A percentile compares a stretch with the other conserved stretches of the same genome.
phyloP scores from a whole-genome alignment of 768 basidiomycete species.

The Cyclocybe aegerita region DNA sequence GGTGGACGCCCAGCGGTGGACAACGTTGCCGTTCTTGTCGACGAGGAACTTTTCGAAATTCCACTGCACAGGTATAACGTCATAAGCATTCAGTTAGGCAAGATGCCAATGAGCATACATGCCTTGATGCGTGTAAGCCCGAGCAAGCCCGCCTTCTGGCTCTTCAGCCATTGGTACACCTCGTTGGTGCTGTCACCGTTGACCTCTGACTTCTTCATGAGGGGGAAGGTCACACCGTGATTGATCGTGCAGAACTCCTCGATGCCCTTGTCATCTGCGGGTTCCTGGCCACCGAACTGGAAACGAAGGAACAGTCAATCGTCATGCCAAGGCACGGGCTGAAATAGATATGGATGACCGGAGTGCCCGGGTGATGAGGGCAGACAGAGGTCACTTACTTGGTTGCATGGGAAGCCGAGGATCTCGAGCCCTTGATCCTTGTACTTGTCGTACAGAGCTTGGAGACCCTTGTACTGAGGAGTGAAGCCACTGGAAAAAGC shows the following conservation, averaged over 20 bases:
- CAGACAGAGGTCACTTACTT: slow-evolving; percentile 41
- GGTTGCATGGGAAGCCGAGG: slow-evolving; percentile 92
- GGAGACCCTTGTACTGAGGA: slow-evolving; percentile 79
- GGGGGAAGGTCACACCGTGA: slow-evolving; percentile 86
- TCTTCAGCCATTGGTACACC: slow-evolving; percentile 85
- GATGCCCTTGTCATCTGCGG: slow-evolving; percentile 76
- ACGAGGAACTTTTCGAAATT: slow-evolving; percentile 92
- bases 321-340: neutral
- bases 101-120: slow-evolving; percentile 25
- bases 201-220: slow-evolving; percentile 93
- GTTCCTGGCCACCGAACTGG: slow-evolving; percentile 86
- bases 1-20: slow-evolving; percentile 75
- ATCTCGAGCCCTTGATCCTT: slow-evolving; percentile 74
- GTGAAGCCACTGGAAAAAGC: slow-evolving; percentile 67
- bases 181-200: slow-evolving; percentile 85
- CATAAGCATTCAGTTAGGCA: neutral
- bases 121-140: slow-evolving; percentile 79
- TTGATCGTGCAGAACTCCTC: slow-evolving; percentile 74
- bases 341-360: no score
- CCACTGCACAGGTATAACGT: slow-evolving; percentile 49
- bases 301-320: neutral
- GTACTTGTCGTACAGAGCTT: slow-evolving; percentile 79
- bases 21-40: slow-evolving; percentile 73
- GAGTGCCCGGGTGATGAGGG: neutral
- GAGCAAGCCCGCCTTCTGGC: slow-evolving; percentile 69